Evolutionary conservation across 2,329 filamentous ascomycete genomes (phyloP), one percentile per base, ranked within the genome.

Genomic region (Sporothrix brasiliensis): DNA sequence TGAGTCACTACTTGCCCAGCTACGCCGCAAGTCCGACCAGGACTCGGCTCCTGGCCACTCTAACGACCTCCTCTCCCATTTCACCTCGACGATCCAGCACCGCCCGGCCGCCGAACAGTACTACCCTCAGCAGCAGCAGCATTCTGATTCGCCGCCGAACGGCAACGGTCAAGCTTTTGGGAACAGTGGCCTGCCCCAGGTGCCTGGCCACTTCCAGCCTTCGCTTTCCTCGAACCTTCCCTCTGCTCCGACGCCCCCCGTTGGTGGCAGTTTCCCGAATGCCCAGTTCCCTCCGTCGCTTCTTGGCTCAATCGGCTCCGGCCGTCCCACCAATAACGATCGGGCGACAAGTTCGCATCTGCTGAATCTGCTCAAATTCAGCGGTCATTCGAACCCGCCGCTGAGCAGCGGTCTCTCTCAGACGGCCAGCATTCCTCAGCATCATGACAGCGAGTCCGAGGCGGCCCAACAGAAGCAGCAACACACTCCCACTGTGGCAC

Each of bases 281-380:
- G 77, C 81, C 11, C 79, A 81, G 69, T 80, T 80, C 54, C 79
- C 80, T 4, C 78, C 80, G 19, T 78, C 77, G 21, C 74, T 80
- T 72, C 79, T 86, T 74, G 84, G 83, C 68, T 82, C 84, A 72
- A 85, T 86, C 71, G 85, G 84, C 71, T 85, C 83, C 30, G 79
- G 79, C 73, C 78, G 80, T 44, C 77, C 76, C 39, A 75, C 72
- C 44, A 71, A 72, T n/a, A 69, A 75, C 30, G 69, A 76, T 19
- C 68, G 70, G 1, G 68, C 68, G 2, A 70, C 67, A 6, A 73
- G 73, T 70, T 73, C 73, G 30, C 73, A 85, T 74, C 77, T 89
- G 75, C 80, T 89, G 76, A 88, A 86, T 74, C 81, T 89, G 69
- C 83, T 89, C 77, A 89, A 89, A 81, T 88, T 88, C 75, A 87